Percentiles rank a stretch among this genome's conserved stretches.
Evolutionary conservation across 2,329 filamentous ascomycete species (phyloP).

Genomic region (Arthrinium puccinioides): DNA sequence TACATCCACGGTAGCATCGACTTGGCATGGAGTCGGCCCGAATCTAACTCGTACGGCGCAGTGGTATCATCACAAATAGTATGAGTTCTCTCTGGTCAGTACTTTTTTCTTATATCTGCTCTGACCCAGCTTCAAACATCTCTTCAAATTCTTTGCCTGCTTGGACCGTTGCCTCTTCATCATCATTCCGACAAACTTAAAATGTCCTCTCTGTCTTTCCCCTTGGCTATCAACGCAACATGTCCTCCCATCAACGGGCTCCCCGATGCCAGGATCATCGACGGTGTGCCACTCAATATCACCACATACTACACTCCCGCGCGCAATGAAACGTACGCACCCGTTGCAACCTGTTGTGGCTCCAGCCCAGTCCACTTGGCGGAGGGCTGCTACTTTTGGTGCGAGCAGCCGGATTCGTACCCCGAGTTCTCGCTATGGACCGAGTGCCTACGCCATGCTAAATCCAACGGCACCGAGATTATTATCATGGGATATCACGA

Average conservation of each 20-base stretch:
- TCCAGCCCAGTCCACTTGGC: not conserved
- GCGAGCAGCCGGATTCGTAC: not conserved
- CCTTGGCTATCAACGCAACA: not conserved
- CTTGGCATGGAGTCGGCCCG: too few species aligned
- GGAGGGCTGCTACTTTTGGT: conserved; percentile 1
- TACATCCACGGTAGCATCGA: too few species aligned
- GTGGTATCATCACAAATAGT: too few species aligned
- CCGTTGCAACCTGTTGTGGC: not conserved
- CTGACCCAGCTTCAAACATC: too few species aligned
- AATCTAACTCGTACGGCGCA: too few species aligned
- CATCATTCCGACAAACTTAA: not conserved
- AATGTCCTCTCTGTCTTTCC: not conserved
- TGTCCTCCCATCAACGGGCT: not conserved
- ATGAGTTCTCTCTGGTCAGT: too few species aligned
- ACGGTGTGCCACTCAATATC: conserved; percentile 1
- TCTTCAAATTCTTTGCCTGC: too few species aligned
- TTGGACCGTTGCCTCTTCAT: too few species aligned
- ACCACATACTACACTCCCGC: not conserved
- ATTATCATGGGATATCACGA: not conserved
- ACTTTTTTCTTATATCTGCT: too few species aligned
- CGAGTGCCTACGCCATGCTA: not conserved
- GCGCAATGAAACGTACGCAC: not conserved
- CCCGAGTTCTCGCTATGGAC: not conserved
- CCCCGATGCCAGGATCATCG: not conserved
- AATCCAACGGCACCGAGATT: not conserved